Base-by-base conservation (phyloP, 768 basidiomycete species). In the Suillus occidentalis region DNA sequence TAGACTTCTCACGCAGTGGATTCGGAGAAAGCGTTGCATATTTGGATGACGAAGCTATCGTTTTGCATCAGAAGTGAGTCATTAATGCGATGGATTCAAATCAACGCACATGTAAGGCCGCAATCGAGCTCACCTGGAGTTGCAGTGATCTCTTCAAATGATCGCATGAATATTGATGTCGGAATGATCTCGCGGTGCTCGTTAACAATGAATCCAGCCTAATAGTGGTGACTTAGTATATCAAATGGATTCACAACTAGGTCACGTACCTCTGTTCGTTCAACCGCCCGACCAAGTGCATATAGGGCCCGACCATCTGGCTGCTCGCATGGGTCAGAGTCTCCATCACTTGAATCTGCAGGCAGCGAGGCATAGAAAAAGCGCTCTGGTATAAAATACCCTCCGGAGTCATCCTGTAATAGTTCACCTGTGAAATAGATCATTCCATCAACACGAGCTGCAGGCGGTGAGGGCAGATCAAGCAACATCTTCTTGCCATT, bases 401-500 rank as follows among this genome's bases (percentile, higher is more conserved):
- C 37, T n/a, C 66, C 61, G 4, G 42, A 68, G 40, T 16, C 16
- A 34, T 55, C 28, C 18, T 67, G 57, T 25, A 68, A 43, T 34
- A 67, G 61, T 53, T 68, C 67, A 34, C 67, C 2, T 37, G 52
- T n/a, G 14, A 68, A 68, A 37, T 62, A 68, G 9, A 68, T 68
- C 0, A 57, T 53, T 0, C 55, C 56, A 4, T 40, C 43, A 5
- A 67, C 61, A 47, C 45, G 43, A 63, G 60, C 67, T 5, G 67
- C 56, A 9, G 66, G 67, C 40, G 67, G 52, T 22, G 49, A 40
- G 20, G 67, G 61, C 4, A 63, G 5, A 8, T 49, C 67, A 4
- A 47, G 39, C 18, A 67, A 45, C 60, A 67, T 67, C 55, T 68
- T 68, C 39, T 68, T 42, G 20, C 63, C 67, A 67, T 68, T n/a